phyloP scores from a whole-genome alignment of 108 stramenopile species.

The Skeletonema menzelii region DNA sequence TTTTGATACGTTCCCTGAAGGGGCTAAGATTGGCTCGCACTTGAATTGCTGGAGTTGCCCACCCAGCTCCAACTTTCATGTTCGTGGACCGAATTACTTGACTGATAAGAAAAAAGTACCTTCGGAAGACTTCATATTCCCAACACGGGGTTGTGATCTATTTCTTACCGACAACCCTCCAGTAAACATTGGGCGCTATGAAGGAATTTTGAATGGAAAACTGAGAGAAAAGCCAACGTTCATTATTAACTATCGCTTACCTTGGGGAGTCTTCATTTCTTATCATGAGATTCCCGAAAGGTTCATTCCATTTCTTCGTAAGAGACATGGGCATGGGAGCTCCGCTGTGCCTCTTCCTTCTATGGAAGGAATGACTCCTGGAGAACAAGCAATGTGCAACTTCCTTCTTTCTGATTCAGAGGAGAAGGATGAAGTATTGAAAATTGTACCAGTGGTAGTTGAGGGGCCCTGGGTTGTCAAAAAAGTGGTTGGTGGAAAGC shows the following conservation, averaged over 20 bases:
- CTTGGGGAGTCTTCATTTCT: conserved; percentile 83
- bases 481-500: conserved; percentile 77
- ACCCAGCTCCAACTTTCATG: conserved; percentile 53
- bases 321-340: conserved; percentile 44
- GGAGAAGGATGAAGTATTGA: conserved; percentile 63
- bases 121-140: conserved; percentile 63
- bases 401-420: conserved; percentile 52
- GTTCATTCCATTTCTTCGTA: conserved; percentile 65
- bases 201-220: conserved; percentile 64
- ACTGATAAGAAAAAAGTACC: conserved; percentile 75
- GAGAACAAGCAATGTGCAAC: conserved; percentile 60
- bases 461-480: conserved; percentile 88
- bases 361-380: conserved; percentile 47
- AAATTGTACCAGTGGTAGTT: conserved; percentile 79
- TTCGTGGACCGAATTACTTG: conserved; percentile 78
- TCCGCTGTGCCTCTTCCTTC: conserved; percentile 46
- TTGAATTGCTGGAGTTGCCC: conserved; percentile 81
- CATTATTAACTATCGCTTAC: conserved; percentile 87
- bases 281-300: conserved; percentile 85
- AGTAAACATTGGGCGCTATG: conserved; percentile 66
- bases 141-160: conserved; percentile 74
- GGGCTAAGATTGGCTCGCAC: conserved; percentile 66
- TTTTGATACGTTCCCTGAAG: conserved; percentile 55
- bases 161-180: conserved; percentile 84
- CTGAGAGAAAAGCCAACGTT: conserved; percentile 79